Evolutionary conservation across 345 rosid genomes (phyloP), one percentile per base, ranked within the genome.

Genomic region (Theobroma cacao): DNA sequence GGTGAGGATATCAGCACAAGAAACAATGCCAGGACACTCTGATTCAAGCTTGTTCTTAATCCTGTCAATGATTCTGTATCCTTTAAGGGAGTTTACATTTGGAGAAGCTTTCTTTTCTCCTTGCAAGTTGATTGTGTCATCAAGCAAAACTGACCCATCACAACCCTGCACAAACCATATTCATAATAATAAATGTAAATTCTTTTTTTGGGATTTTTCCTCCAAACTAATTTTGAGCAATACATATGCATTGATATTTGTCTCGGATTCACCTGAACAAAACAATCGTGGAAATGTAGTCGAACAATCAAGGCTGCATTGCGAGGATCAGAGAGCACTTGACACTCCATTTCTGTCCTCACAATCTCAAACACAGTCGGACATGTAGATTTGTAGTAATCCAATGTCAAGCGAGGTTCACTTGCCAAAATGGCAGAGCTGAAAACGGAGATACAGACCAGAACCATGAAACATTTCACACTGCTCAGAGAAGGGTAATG

Each of bases 1-100:
- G 0, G 99, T 91, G 78, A 95, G 94, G 72, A 93, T 76, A 87
- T 95, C 99, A 17, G 99, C 98, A 34, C 99, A 95, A 1, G 99
- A 95, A 67, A 93, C 94, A 7, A 90, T 85, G 77, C 90, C 99
- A 13, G 98, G 98, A 81, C 98, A 95, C 24, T 92, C 98, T 0
- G 98, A 93, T 84, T 95, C 99, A 7, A 95, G 76, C 82, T 89
- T 89, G 91, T 87, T 93, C 90, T 93, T 95, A 82, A 95, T 91
- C 75, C 85, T 86, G 50, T 95, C 99, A 41, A 95, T 79, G 72
- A 92, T 88, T 56, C 78, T 50, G 76, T 84, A 95, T 41, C 98
- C 99, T 74, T 74, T 75, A 12, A 95, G 60, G 7, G 97, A 86
- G 75, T 95, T 86, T 47, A 71, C 64, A 72, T 87, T 93, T 5